Evolutionary conservation across 2,329 filamentous ascomycete species (phyloP), one percentile per base, ranked within the genome.

Genomic region (Chrysoporthe austroafricana): DNA sequence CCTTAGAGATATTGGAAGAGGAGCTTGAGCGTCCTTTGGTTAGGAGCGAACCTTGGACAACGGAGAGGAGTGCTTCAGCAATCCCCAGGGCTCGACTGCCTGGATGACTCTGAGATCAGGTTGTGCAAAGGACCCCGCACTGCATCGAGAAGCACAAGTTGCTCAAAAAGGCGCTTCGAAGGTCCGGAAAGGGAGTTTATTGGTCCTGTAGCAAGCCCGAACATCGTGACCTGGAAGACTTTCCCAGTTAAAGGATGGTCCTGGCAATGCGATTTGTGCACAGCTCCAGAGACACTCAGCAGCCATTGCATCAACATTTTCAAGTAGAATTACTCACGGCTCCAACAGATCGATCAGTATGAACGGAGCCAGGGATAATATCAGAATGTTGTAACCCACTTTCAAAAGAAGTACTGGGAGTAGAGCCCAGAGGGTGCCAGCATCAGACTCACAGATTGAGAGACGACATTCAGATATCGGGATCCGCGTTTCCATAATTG

Each of bases 51-150:
- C 39, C 32, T 43, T 50, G 48, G 32, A 62, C 9, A 16, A 50
- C 9, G 16, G 13, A 42, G 42, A 34, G 18, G 32, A 42, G 18
- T 6, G 56, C 34, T n/a, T 34, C 11, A n/a, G 32, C 4, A 39
- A 36, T 16, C n/a, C 26, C 32, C 2, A 62, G 18, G 11, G 11
- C 46, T 56, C 16, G 44, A 52, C 44, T 42, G 3, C 56, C 39
- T 44, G 42, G 16, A 39, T 52, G 6, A 34, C 11, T n/a, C 26
- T 50, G 39, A 44, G 13, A 62, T 46, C 60, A 61, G 26, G 64
- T 63, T 57, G 50, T 66, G 64, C 60, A 63, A 60, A 69, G 42
- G n/a, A 48, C 42, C 60, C 54, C 21, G 42, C 46, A 63, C 54
- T 1, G 26, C 34, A 21, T 3, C 32, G 18, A 62, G 34, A 13